These are phyloP conservation scores for Coniochaeta ligniaria DNA, from an alignment of 2,329 filamentous ascomycete species.

Conservation along the genomic window DNA sequence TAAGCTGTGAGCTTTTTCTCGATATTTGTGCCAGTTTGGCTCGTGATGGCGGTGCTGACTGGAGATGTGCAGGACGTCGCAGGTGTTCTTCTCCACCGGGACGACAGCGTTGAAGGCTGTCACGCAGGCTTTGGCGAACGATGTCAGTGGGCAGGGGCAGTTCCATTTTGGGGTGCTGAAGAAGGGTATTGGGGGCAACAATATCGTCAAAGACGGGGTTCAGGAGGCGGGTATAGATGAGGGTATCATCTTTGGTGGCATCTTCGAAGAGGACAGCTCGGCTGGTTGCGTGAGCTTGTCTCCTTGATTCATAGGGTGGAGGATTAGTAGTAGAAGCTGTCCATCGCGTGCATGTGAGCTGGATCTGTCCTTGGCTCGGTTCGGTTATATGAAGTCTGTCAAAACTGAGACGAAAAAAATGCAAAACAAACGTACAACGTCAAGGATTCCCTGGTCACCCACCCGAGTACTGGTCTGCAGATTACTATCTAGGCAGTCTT, in stretches of 20 bases:
- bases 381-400: neutral
- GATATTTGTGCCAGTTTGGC: neutral
- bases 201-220: constrained; percentile 39
- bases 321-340: too few species aligned
- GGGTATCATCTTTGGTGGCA: constrained; percentile 42
- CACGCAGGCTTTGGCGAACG: constrained; percentile 37
- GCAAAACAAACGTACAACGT: too few species aligned
- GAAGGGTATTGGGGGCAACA: constrained; percentile 40
- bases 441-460: too few species aligned
- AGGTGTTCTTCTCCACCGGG: constrained; percentile 49
- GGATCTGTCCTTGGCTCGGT: neutral
- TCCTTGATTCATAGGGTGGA: constrained; percentile 5
- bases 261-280: constrained; percentile 44
- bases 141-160: constrained; percentile 50
- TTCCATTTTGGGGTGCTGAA: constrained; percentile 57
- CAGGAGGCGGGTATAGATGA: constrained; percentile 43
- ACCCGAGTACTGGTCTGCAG: too few species aligned
- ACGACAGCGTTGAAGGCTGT: constrained; percentile 35
- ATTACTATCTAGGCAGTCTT: too few species aligned
- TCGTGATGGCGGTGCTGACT: neutral
- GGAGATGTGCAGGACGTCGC: constrained; percentile 37
- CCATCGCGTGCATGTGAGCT: neutral
- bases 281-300: constrained; percentile 28
- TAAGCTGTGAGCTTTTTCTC: constrained; percentile 35
- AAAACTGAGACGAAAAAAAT: too few species aligned